Evolutionary conservation across 352 stramenopile genomes (phyloP).

Genomic region (Phytophthora fragariae): DNA sequence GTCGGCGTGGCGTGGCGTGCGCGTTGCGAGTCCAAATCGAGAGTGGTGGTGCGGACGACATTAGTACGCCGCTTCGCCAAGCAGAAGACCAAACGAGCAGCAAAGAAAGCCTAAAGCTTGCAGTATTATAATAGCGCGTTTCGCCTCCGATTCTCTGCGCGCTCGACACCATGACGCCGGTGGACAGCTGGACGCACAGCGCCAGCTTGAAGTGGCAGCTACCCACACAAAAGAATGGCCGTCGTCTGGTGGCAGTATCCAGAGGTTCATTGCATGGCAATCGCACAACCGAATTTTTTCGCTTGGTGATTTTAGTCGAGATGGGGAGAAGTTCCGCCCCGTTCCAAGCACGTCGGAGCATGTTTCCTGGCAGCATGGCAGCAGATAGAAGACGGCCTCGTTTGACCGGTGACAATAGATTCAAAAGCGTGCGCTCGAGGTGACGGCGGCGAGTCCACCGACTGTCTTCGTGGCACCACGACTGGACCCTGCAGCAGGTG

Average conservation of each 20-base stretch:
- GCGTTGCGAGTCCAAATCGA: constrained; percentile 1
- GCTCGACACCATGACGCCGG: constrained; percentile 3
- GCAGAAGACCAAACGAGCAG: constrained; percentile 25
- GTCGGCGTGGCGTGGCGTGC: not conserved
- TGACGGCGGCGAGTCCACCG: constrained; percentile 1
- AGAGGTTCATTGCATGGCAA: constrained; percentile 19
- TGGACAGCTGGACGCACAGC: constrained; percentile 23
- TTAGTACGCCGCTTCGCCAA: constrained; percentile 27
- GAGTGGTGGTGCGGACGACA: constrained; percentile 4
- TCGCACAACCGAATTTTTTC: constrained; percentile 28
- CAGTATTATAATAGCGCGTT: not conserved
- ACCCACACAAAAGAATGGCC: constrained; percentile 18
- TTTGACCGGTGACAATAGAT: constrained; percentile 25
- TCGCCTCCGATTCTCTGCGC: constrained; percentile 1
- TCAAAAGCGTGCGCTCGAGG: constrained; percentile 4
- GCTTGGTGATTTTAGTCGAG: constrained; percentile 6
- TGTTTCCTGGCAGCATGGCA: constrained; percentile 4
- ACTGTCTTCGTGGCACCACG: not conserved
- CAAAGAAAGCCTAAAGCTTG: not conserved
- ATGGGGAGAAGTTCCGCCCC: constrained; percentile 27
- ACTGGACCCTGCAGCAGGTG: not conserved
- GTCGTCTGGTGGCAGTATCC: constrained; percentile 21
- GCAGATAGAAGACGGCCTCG: constrained; percentile 14
- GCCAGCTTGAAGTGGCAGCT: constrained; percentile 9
- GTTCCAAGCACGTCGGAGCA: not conserved